A percentile compares a stretch with the other conserved stretches of the same genome.
Evolutionary conservation across 192 early-diverging fungal genomes (phyloP).

Genomic region (Backusella morwellensis): DNA sequence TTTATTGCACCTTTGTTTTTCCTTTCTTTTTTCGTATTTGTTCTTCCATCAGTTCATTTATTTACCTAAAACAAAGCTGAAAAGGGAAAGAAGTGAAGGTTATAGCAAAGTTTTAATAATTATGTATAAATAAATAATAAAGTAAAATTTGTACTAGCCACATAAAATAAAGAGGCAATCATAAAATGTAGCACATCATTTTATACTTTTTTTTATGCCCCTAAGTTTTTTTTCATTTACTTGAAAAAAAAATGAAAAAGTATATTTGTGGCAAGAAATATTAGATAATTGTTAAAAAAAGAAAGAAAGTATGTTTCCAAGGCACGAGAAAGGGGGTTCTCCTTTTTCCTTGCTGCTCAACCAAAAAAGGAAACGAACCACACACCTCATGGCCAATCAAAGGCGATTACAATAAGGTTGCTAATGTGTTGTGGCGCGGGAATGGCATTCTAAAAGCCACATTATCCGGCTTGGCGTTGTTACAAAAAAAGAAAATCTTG

Average conservation of each 20-base stretch:
- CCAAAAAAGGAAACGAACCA: constrained; percentile 4
- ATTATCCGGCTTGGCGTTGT: constrained; percentile 3
- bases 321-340: neutral
- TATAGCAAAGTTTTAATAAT: neutral
- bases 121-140: neutral
- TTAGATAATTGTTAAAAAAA: neutral
- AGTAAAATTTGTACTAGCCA: neutral
- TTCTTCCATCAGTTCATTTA: neutral
- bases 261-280: neutral
- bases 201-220: neutral
- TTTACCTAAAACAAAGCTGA: neutral
- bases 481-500: neutral
- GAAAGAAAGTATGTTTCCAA: neutral
- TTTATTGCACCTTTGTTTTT: neutral
- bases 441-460: neutral
- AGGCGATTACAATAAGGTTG: neutral
- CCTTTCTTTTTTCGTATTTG: neutral
- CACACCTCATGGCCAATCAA: neutral
- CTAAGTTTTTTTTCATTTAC: neutral
- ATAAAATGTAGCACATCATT: neutral
- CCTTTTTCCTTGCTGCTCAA: neutral
- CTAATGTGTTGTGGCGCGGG: neutral
- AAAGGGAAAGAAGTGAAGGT: neutral
- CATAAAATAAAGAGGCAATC: neutral
- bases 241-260: neutral